Evolutionary conservation across 169 alveolate species (phyloP), one percentile per base, ranked within the genome.

Genomic region (Babesia bovis): DNA sequence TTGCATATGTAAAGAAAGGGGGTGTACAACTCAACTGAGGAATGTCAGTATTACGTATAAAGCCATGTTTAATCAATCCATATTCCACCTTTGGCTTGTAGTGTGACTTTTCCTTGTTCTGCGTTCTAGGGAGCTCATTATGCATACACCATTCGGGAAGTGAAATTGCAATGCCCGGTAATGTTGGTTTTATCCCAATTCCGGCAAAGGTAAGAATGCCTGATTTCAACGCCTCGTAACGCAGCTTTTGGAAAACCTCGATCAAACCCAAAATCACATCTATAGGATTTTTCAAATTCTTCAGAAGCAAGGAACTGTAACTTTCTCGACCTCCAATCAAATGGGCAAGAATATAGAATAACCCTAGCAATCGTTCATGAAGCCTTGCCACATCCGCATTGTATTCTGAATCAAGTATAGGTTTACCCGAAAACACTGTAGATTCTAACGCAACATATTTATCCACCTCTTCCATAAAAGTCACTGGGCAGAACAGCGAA

Each of bases 11-110:
- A 45, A 68, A 78, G 45, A 78, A 78, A 26, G 83, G 83, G n/a
- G 87, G 87, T 3, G 76, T 60, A n/a, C 59, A 69, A 36, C 75
- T 56, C 35, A 68, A 44, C 70, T 78, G 87, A n/a, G 87, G 87
- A 4, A 51, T 30, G 13, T 59, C 59, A 32, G 19, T 17, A 21
- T 56, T 35, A 10, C 75, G 38, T 15, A 56, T 23, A 36, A 78
- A 57, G 10, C 87, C 87, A 25, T 78, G 58, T 15, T 36, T 68
- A 2, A 42, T n/a, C 30, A 57, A 12, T n/a, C 23, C 35, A 58
- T 50, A 78, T 21, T 78, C 83, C 32, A 23, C 61, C 60, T 40
- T 63, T 17, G 12, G 4, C 73, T 44, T 45, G 1, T 7, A 10
- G 2, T 3, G 19, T 1, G 60, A 1, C 30, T 63, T 63, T 5